Percentiles rank a stretch among this genome's conserved stretches.
Conservation (phyloP, 306 rosid species). For the Casuarina cunninghamiana region DNA sequence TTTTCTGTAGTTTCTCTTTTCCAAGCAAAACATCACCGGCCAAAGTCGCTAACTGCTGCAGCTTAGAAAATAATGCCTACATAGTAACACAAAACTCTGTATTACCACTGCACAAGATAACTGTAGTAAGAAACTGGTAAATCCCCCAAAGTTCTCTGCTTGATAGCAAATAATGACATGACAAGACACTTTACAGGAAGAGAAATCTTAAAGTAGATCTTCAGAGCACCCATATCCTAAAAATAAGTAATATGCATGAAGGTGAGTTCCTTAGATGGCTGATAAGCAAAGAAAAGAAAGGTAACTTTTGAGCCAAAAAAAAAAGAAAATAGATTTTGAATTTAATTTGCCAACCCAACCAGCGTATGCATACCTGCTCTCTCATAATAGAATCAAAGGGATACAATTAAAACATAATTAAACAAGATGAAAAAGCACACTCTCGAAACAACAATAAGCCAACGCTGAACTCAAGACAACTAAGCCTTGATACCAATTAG, state of each 20-base stretch:
- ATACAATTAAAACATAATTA: neutral
- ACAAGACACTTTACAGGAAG: neutral
- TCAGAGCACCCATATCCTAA: neutral
- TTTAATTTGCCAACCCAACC: neutral
- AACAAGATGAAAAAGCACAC: neutral
- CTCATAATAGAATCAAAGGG: neutral
- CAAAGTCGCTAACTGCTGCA: conserved; percentile 89
- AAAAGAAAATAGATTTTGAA: neutral
- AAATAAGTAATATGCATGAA: neutral
- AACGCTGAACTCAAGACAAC: neutral
- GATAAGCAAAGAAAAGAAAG: neutral
- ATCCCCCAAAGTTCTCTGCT: neutral
- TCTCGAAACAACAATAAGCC: neutral
- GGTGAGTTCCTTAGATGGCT: neutral
- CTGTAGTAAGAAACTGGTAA: neutral
- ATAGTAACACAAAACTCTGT: conserved; percentile 28
- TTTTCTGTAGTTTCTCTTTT: conserved; percentile 87
- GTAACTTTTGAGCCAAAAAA: neutral
- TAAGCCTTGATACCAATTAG: neutral
- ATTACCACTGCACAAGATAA: conserved; percentile 21
- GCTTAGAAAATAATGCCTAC: conserved; percentile 90
- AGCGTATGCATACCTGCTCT: neutral
- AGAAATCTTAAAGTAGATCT: conserved; percentile 2
- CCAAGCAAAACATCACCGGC: conserved; percentile 95
- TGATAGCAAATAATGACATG: conserved; percentile 8